These are phyloP conservation scores for Cystobasidium tubakii DNA, from an alignment of 768 basidiomycete genomes.

Conservation along the genomic window DNA sequence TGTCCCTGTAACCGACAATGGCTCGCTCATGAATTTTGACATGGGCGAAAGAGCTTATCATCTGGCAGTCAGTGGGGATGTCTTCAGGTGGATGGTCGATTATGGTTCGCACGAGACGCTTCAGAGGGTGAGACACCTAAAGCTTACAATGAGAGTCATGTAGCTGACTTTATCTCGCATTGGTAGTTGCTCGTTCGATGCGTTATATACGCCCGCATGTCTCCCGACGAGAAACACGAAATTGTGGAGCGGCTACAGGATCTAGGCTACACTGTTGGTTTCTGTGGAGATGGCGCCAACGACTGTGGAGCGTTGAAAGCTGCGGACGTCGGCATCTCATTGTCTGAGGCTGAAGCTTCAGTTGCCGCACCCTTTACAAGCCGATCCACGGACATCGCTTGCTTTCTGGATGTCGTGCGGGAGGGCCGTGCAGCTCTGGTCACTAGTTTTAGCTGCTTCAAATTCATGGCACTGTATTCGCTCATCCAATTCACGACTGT, in stretches of 20 bases:
- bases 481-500: constrained; percentile 99
- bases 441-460: constrained; percentile 98
- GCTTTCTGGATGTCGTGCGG: constrained; percentile 84
- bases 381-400: constrained; percentile 85
- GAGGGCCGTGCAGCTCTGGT: constrained; percentile 93
- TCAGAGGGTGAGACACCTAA: constrained; percentile 63
- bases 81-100: constrained; percentile 97
- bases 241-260: constrained; percentile 87
- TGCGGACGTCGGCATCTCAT: constrained; percentile 90
- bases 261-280: constrained; percentile 90
- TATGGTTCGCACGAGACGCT: constrained; percentile 87
- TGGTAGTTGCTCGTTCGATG: constrained; percentile 90
- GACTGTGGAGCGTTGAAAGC: constrained; percentile 98
- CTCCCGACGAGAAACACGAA: constrained; percentile 98
- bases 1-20: constrained; percentile 65
- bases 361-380: constrained; percentile 97
- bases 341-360: constrained; percentile 96
- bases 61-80: constrained; percentile 84
- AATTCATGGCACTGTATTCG: constrained; percentile 99
- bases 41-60: constrained; percentile 68
- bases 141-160: background rate
- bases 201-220: constrained; percentile 96
- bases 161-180: constrained; percentile 7
- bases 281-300: constrained; percentile 98
- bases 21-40: constrained; percentile 52